phyloP scores from a whole-genome alignment of 331 rosid genomes.

The Cydonia oblonga region DNA sequence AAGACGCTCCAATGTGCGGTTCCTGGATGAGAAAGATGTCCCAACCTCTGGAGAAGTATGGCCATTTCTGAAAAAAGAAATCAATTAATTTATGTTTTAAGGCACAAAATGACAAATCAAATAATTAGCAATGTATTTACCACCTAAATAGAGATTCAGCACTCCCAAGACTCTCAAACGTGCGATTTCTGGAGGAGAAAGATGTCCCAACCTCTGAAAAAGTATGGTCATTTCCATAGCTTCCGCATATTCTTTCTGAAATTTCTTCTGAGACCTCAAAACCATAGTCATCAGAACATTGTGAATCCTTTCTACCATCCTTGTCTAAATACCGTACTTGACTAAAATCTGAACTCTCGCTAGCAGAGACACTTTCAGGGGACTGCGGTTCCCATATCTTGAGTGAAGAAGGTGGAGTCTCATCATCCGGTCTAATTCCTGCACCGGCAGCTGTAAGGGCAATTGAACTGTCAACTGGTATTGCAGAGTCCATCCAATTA shows the following conservation, averaged over 20 bases:
- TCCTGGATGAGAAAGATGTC: slow-evolving; percentile 28
- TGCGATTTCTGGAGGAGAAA: slow-evolving; percentile 22
- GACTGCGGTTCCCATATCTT: slow-evolving; percentile 51
- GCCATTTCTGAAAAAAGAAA: slow-evolving; percentile 18
- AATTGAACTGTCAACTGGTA: slow-evolving; percentile 63
- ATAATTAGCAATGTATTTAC: no score
- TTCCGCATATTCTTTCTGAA: slow-evolving; percentile 40
- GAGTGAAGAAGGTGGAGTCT: slow-evolving; percentile 31
- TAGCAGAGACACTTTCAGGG: slow-evolving; percentile 45
- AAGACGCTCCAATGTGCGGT: slow-evolving; percentile 29
- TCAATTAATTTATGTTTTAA: neutral
- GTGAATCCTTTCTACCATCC: slow-evolving; percentile 39
- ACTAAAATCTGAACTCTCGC: slow-evolving; percentile 54
- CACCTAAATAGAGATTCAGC: slow-evolving; percentile 74
- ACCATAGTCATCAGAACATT: slow-evolving; percentile 32
- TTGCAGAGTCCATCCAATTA: slow-evolving; percentile 75
- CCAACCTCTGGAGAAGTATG: slow-evolving; percentile 41
- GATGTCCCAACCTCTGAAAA: slow-evolving; percentile 40
- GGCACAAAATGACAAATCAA: slow-evolving; percentile 7
- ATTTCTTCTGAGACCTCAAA: slow-evolving; percentile 36
- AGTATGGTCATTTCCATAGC: slow-evolving; percentile 33
- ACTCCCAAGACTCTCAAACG: slow-evolving; percentile 48
- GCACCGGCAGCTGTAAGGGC: slow-evolving; percentile 73
- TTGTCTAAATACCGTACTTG: slow-evolving; percentile 47
- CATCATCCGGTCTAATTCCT: slow-evolving; percentile 55